Conservation (phyloP, 164 flowering plant genomes). For the Annona squamosa region DNA sequence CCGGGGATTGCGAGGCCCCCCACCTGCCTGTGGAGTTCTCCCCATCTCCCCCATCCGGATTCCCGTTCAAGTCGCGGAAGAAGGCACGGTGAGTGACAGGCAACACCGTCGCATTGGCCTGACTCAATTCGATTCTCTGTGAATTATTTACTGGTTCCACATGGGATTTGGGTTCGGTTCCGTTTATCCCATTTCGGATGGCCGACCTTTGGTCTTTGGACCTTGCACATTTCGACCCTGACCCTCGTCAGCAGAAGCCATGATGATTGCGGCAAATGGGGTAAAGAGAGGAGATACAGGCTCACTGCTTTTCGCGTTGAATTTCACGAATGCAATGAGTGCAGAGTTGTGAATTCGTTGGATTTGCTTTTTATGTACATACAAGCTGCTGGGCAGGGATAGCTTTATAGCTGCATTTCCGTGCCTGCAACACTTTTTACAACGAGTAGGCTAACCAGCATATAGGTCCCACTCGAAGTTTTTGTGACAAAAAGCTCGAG, state of each 20-base stretch:
- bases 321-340: not conserved
- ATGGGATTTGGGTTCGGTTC: not conserved
- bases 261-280: not conserved
- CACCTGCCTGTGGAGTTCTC: conserved; percentile 81
- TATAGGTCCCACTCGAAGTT: not conserved
- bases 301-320: not conserved
- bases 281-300: not conserved
- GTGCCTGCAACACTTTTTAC: not conserved
- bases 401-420: not conserved
- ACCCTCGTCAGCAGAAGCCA: not conserved
- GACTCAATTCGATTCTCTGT: not conserved
- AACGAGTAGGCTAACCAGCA: not conserved
- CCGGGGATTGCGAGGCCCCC: conserved; percentile 67
- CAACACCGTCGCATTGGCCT: not conserved
- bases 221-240: not conserved
- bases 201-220: not conserved
- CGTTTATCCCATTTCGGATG: not conserved
- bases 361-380: not conserved
- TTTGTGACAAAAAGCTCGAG: not conserved
- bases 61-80: conserved; percentile 55
- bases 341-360: not conserved
- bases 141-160: not conserved
- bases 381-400: not conserved
- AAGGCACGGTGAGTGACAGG: conserved; percentile 45
- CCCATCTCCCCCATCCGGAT: conserved; percentile 76